These are phyloP conservation scores for Sarocladiaceae sp. DNA, from an alignment of 2,329 filamentous ascomycete species.

Conservation along the genomic window DNA sequence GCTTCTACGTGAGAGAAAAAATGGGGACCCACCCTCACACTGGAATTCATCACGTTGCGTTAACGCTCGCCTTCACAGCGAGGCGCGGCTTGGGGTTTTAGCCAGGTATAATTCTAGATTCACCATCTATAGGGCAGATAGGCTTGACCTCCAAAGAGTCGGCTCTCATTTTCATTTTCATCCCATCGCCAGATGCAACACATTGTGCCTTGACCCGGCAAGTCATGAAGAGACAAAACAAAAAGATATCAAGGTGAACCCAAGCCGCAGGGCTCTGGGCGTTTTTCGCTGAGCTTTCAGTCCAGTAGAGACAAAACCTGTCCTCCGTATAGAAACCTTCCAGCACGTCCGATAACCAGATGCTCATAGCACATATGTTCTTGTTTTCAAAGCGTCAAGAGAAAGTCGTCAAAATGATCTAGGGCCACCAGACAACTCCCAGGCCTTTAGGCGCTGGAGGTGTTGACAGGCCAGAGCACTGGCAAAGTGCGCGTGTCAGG, in stretches of 20 bases:
- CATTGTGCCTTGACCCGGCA: conserved; percentile 1
- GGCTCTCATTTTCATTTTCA: conserved; percentile 6
- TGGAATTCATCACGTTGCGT: too few species aligned
- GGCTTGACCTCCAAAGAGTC: conserved; percentile 2
- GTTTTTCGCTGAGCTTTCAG: conserved; percentile 24
- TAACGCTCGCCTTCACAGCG: too few species aligned
- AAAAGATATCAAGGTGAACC: conserved; percentile 27
- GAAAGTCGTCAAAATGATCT: conserved; percentile 23
- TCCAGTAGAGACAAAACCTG: conserved; percentile 37
- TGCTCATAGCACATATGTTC: conserved; percentile 30
- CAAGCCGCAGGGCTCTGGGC: conserved; percentile 24
- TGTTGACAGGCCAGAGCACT: conserved; percentile 4
- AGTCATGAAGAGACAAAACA: conserved; percentile 20
- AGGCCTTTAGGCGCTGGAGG: not conserved
- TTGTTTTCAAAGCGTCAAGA: conserved; percentile 20
- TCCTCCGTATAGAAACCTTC: conserved; percentile 38
- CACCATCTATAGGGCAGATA: conserved; percentile 31
- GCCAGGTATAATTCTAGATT: conserved; percentile 14
- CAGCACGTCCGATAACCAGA: conserved; percentile 33
- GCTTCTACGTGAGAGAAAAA: too few species aligned
- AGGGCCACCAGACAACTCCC: conserved; percentile 6
- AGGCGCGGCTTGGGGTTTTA: too few species aligned
- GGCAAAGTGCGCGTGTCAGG: conserved; percentile 7
- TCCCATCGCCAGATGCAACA: conserved; percentile 5
- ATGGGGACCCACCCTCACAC: too few species aligned